Percentiles rank a stretch among this genome's conserved stretches.
phyloP scores from a whole-genome alignment of 2,329 filamentous ascomycete species.

The Trichoderma brevicompactum region DNA sequence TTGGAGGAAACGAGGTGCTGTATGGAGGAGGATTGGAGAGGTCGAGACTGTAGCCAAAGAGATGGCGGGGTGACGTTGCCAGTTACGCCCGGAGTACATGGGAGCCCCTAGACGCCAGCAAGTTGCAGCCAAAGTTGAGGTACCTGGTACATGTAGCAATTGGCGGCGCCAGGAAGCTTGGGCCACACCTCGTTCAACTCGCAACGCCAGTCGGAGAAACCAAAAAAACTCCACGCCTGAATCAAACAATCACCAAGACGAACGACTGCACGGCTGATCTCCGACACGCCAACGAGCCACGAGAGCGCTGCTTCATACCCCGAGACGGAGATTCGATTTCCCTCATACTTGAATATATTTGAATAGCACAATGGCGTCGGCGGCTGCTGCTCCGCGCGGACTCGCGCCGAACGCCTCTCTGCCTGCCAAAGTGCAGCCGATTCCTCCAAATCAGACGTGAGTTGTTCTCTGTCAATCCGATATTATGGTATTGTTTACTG shows the following conservation, averaged over 20 bases:
- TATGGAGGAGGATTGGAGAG: conserved; percentile 28
- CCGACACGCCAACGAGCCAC: background rate
- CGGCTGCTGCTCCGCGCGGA: conserved; percentile 47
- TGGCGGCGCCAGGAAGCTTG: conserved; percentile 33
- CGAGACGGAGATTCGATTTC: background rate
- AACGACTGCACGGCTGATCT: background rate
- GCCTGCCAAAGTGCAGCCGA: conserved; percentile 56
- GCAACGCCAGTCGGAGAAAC: conserved; percentile 26
- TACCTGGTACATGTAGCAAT: conserved; percentile 19
- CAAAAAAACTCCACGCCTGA: conserved; percentile 38
- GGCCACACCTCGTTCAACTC: conserved; percentile 32
- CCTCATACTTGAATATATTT: background rate
- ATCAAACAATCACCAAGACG: background rate
- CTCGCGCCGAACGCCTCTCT: conserved; percentile 49
- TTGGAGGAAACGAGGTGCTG: conserved; percentile 24
- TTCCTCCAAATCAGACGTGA: conserved; percentile 76
- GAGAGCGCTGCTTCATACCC: background rate
- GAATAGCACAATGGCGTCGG: conserved; percentile 41
- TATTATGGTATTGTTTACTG: background rate
- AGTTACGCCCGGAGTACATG: conserved; percentile 28
- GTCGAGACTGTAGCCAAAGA: conserved; percentile 8
- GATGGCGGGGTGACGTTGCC: conserved; percentile 32
- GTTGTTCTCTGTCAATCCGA: conserved; percentile 40
- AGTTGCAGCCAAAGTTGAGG: conserved; percentile 12
- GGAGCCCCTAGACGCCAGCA: conserved; percentile 14